Evolutionary conservation across 805 yeast genomes (phyloP).

Genomic region (Metschnikowia drakensbergensis): DNA sequence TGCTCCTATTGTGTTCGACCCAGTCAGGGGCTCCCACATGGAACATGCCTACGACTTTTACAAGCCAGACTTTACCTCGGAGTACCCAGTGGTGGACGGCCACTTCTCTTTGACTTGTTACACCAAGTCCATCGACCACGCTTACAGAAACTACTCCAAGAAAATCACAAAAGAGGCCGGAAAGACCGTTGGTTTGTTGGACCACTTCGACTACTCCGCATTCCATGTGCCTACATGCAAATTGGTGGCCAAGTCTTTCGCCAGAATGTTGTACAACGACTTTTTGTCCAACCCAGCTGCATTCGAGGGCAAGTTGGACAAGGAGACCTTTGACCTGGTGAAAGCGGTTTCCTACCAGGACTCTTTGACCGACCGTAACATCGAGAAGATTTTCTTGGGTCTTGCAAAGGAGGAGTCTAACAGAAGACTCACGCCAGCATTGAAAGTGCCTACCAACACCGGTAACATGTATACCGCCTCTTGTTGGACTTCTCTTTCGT

Average conservation of each 20-base stretch:
- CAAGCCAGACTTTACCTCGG: constrained; percentile 94
- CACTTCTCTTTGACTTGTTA: constrained; percentile 93
- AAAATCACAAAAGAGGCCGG: constrained; percentile 53
- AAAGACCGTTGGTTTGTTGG: constrained; percentile 54
- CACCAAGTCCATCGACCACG: constrained; percentile 85
- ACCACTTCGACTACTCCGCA: constrained; percentile 84
- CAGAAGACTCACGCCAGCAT: constrained; percentile 72
- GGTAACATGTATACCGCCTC: constrained; percentile 99
- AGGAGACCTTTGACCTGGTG: constrained; percentile 50
- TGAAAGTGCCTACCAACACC: constrained; percentile 88
- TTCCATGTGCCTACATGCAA: constrained; percentile 99
- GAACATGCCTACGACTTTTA: constrained; percentile 97
- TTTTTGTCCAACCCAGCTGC: constrained; percentile 64
- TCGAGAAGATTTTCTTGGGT: constrained; percentile 82
- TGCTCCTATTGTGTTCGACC: constrained; percentile 92
- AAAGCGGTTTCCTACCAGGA: constrained; percentile 64
- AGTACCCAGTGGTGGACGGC: constrained; percentile 97
- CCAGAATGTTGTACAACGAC: constrained; percentile 87
- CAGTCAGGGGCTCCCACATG: constrained; percentile 88
- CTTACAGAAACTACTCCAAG: constrained; percentile 77
- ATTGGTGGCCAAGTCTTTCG: constrained; percentile 87
- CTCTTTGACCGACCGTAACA: constrained; percentile 70
- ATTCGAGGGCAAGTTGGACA: constrained; percentile 42
- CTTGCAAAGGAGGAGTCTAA: constrained; percentile 66
- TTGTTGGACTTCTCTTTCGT: constrained; percentile 80